phyloP scores from a whole-genome alignment of 768 basidiomycete species.

The Xerocomus potaroensis region DNA sequence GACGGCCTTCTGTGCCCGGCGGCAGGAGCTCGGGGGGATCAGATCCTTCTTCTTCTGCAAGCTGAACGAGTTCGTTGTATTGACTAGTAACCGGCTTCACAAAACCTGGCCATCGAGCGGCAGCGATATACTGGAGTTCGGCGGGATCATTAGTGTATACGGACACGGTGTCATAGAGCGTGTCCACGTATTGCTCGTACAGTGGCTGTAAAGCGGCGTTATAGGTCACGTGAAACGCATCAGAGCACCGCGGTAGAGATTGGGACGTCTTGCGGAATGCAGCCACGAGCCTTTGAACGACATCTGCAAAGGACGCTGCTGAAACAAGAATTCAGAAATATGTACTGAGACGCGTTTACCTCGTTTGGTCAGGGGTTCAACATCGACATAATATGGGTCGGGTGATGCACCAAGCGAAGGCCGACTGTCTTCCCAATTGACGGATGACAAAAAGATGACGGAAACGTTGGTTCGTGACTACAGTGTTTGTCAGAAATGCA shows the following conservation, averaged over 20 bases:
- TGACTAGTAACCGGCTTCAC: slow-evolving; percentile 63
- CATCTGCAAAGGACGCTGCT: slow-evolving; percentile 21
- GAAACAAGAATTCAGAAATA: background rate
- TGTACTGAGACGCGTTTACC: slow-evolving; percentile 44
- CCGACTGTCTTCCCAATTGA: slow-evolving; percentile 69
- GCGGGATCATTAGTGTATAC: slow-evolving; percentile 62
- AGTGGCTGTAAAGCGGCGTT: slow-evolving; percentile 53
- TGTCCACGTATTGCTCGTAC: slow-evolving; percentile 58
- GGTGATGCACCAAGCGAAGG: slow-evolving; percentile 65
- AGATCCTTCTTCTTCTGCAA: slow-evolving; percentile 20
- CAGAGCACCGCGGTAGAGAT: slow-evolving; percentile 1
- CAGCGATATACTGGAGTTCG: slow-evolving; percentile 72
- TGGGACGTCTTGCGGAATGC: slow-evolving; percentile 30
- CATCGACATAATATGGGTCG: slow-evolving; percentile 66
- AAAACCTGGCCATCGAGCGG: slow-evolving; percentile 79
- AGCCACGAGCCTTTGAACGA: slow-evolving; percentile 35
- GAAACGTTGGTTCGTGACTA: slow-evolving; percentile 58
- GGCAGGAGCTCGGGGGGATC: slow-evolving; percentile 30
- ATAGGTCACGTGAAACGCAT: slow-evolving; percentile 34
- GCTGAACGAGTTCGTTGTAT: slow-evolving; percentile 21
- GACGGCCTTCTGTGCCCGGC: slow-evolving; percentile 55
- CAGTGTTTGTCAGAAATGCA: slow-evolving; percentile 5
- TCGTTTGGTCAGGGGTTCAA: slow-evolving; percentile 51
- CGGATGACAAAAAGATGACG: slow-evolving; percentile 59
- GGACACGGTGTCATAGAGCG: slow-evolving; percentile 57